phyloP scores from a whole-genome alignment of 2,329 filamentous ascomycete species.

The Colletotrichum sp. region DNA sequence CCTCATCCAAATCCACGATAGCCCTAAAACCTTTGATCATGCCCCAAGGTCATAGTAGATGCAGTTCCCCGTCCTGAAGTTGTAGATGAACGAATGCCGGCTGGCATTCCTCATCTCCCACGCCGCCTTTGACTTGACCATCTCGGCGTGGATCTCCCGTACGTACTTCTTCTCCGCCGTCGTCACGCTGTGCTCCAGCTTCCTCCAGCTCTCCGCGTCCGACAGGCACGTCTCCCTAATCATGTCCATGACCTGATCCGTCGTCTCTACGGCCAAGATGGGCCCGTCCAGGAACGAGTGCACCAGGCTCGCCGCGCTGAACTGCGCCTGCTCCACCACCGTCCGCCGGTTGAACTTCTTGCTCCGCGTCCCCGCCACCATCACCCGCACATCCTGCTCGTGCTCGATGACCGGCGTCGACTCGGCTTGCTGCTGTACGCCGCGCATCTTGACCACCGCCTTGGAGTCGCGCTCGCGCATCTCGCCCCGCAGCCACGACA shows the following conservation, averaged over 20 bases:
- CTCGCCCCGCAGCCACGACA: conserved; percentile 82
- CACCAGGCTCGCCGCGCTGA: conserved; percentile 64
- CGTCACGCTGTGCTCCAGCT: conserved; percentile 78
- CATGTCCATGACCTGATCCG: conserved; percentile 80
- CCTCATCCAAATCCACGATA: background rate
- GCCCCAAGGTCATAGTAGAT: conserved; percentile 81
- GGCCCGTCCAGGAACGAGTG: conserved; percentile 77
- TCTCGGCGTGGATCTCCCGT: conserved; percentile 79
- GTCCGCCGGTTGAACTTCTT: conserved; percentile 91
- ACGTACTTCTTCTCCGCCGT: conserved; percentile 83
- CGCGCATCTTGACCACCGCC: conserved; percentile 51
- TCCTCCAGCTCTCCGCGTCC: conserved; percentile 84
- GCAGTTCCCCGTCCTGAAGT: conserved; percentile 84
- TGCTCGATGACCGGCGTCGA: conserved; percentile 35
- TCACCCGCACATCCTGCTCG: conserved; percentile 81
- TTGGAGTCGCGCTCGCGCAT: conserved; percentile 78
- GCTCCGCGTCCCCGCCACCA: conserved; percentile 80
- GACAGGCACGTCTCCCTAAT: conserved; percentile 77
- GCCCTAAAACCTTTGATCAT: conserved; percentile 25
- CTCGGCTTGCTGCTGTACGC: conserved; percentile 36
- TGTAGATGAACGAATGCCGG: conserved; percentile 86
- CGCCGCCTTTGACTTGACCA: conserved; percentile 66
- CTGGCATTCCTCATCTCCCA: conserved; percentile 59
- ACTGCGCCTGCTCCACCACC: conserved; percentile 81
- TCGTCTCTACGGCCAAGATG: conserved; percentile 86